A percentile compares a stretch with the other conserved stretches of the same genome.
phyloP scores from a whole-genome alignment of 352 stramenopile genomes.

The Globisporangium megalacanthum region DNA sequence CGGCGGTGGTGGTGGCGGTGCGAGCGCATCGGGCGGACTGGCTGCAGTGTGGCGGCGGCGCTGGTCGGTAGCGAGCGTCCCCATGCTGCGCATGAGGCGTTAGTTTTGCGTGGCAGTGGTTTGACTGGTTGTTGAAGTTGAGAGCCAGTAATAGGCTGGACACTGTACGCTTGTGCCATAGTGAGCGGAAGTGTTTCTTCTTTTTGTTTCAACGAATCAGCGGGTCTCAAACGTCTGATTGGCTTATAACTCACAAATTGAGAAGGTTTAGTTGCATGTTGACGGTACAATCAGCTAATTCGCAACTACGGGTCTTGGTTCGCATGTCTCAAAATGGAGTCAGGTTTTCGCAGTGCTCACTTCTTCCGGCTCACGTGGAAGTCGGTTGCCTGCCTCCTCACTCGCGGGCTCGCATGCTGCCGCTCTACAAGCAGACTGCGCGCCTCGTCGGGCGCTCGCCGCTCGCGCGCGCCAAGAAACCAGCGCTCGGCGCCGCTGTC shows the following conservation, averaged over 20 bases:
- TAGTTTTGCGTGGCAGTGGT: background rate
- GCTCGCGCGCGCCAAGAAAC: conserved; percentile 55
- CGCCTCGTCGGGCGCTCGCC: conserved; percentile 44
- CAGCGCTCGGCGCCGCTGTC: conserved; percentile 27
- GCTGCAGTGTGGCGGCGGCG: background rate
- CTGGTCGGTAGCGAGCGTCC: conserved; percentile 7
- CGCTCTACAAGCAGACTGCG: conserved; percentile 62
- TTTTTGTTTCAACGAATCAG: no score
- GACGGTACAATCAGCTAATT: no score
- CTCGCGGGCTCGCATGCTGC: conserved; percentile 21
- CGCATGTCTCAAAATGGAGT: background rate
- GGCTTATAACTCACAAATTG: no score
- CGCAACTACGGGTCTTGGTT: background rate
- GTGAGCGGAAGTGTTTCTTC: no score
- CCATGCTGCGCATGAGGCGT: conserved; percentile 5
- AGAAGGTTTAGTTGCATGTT: no score
- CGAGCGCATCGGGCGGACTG: background rate
- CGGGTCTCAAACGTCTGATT: no score
- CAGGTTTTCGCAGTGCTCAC: background rate
- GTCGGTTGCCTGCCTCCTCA: background rate
- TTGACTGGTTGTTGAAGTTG: background rate
- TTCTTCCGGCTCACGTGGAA: background rate
- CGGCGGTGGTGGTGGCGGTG: background rate
- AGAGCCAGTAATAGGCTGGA: no score
- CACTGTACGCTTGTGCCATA: no score